Base-by-base conservation (phyloP, 2,329 filamentous ascomycete genomes). In the Grosmannia huntii region DNA sequence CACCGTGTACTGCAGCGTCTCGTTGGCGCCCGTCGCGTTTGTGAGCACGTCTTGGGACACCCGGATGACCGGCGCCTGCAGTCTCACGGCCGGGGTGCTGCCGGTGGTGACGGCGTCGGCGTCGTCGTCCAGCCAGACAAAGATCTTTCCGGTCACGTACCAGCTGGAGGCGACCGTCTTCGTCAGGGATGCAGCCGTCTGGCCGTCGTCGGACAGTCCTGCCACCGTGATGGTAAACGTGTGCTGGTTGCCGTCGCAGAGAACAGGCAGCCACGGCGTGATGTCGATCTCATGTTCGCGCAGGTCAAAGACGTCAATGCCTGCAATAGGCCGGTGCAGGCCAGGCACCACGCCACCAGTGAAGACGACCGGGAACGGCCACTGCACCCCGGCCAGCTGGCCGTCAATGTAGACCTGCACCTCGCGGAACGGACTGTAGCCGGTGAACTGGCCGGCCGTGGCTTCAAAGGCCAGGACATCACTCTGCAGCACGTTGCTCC, bases 321-420 rank as follows among this genome's bases (percentile, higher is more conserved):
- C 88, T 3, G 88, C 89, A 57, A 94, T 78, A 0, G 89, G 89
- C 7, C 87, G 77, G 79, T 90, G 90, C 46, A 94, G 77, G 1
- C 83, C 82, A 5, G 88, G 88, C 1, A 86, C 84, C 6, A 95
- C 76, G 1, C 89, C 89, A 3, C 90, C 89, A 0, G 89, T 91
- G 65, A 91, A 92, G 54, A 95, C 85, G 21, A 90, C 78, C 0
- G 89, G 88, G 65, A 88, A 92, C 1, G 89, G 90, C 87, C 87
- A 94, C 36, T 83, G 80, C 1, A 90, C 82, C 2, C 89, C 89
- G 1, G 86, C 87, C 25, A 92, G 70, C 21, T 78, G 71, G 1
- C 80, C 86, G 66, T 95, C 89, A 56, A 95, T 87, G 50, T 80
- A 74, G 0, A 94, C 73, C 64, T 91, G 87, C 1, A 94, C 77